phyloP scores from a whole-genome alignment of 2,329 filamentous ascomycete genomes.

The Fusarium floridanum region DNA sequence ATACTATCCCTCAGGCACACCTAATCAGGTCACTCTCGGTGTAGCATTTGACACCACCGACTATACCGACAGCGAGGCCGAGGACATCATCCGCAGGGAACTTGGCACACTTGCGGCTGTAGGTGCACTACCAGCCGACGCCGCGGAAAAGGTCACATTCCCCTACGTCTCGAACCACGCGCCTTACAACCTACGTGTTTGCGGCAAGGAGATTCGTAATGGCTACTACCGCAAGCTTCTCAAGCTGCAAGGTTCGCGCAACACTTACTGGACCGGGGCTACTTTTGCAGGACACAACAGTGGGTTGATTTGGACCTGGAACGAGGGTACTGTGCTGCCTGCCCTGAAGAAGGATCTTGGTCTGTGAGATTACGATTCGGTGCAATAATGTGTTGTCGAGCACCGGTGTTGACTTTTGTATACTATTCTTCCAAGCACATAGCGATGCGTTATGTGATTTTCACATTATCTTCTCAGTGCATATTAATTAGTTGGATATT shows the following conservation, averaged over 20 bases:
- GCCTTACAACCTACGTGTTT: slow-evolving; percentile 32
- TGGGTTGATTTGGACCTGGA: slow-evolving; percentile 37
- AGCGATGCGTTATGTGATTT: neutral
- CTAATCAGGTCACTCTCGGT: slow-evolving; percentile 14
- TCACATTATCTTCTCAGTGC: neutral
- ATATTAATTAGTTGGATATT: neutral
- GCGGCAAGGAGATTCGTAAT: neutral
- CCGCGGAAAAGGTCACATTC: slow-evolving; percentile 16
- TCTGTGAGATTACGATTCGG: slow-evolving; percentile 5
- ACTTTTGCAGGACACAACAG: slow-evolving; percentile 40
- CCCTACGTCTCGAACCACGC: slow-evolving; percentile 19
- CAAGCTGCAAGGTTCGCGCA: slow-evolving; percentile 21
- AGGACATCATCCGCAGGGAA: slow-evolving; percentile 21
- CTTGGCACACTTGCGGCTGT: slow-evolving; percentile 11
- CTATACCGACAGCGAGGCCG: slow-evolving; percentile 8
- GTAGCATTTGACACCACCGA: slow-evolving; percentile 10
- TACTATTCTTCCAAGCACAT: neutral
- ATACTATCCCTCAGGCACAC: neutral
- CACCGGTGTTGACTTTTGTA: neutral
- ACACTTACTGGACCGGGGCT: slow-evolving; percentile 41
- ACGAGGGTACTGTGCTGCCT: slow-evolving; percentile 30
- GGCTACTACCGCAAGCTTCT: slow-evolving; percentile 31
- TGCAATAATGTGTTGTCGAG: too few relatives aligned
- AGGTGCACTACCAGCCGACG: slow-evolving; percentile 5
- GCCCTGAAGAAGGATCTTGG: slow-evolving; percentile 33